Evolutionary conservation across 2,329 filamentous ascomycete species (phyloP), one percentile per base, ranked within the genome.

Genomic region (Orbilia quercus): DNA sequence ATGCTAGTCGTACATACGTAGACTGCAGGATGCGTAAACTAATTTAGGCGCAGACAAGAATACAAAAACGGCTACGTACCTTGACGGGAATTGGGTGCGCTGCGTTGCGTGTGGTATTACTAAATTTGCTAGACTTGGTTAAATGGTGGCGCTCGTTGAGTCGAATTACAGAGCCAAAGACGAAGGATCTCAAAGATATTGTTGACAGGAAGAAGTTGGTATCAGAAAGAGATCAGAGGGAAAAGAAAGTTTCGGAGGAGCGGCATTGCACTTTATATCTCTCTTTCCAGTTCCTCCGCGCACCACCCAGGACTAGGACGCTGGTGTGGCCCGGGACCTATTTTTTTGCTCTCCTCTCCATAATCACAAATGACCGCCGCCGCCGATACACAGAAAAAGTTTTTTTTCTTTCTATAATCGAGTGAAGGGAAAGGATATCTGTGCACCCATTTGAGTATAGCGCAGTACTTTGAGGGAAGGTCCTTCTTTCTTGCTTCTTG

Each of bases 211-310:
- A 64, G 63, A n/a, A 44, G 20, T 71, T 58, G 67, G 47, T 69
- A 54, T 55, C 50, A 47, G 36, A 54, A 48, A 31, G 28, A 31
- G 42, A 66, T 50, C 45, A 42, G 12, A 31, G 25, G 25, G 7
- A 57, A 57, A 54, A 12, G 22, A 16, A 22, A 25, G 28, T 14
- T 23, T 51, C 69, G 60, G 54, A 66, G 69, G 69, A 73, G 69
- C 69, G 69, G 54, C 69, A 73, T 66, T 66, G 69, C 60, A 73
- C 60, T 73, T 73, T 72, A 66, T 73, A 66, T 66, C 48, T 51
- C 31, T 47, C 31, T 31, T 55, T 55, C 18, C 28, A 38, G 7
- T 62, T 38, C 31, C 18, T 31, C 34, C 54, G 20, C 50, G 14
- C 36, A 9, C 36, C 34, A n/a, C 55, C 55, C 55, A 62, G 64